A percentile compares a stretch with the other conserved stretches of the same genome.
These are phyloP conservation scores for Hypoxylon sp. DNA, from an alignment of 2,329 filamentous ascomycete genomes.

Conservation along the genomic window DNA sequence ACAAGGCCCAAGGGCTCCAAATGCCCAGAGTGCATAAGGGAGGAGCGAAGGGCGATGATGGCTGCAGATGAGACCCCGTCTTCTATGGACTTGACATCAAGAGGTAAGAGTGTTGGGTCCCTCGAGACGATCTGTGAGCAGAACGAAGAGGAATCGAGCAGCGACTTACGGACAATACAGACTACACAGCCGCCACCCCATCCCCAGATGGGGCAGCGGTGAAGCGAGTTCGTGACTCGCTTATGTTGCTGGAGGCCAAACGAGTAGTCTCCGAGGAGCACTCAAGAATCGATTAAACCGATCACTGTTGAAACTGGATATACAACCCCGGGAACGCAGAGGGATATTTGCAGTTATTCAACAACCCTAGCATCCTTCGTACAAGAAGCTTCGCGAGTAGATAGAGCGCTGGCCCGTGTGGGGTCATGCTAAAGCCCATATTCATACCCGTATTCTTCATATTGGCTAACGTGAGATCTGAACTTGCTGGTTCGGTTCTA, in stretches of 20 bases:
- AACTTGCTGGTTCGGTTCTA: background rate
- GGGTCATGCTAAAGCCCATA: background rate
- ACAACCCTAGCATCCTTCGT: background rate
- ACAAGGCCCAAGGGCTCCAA: slow-evolving; percentile 45
- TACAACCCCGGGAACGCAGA: background rate
- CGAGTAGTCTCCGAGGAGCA: slow-evolving; percentile 9
- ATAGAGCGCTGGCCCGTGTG: background rate
- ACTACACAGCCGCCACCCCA: slow-evolving; percentile 9
- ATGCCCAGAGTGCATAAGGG: slow-evolving; percentile 45
- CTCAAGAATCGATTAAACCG: background rate
- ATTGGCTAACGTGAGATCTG: background rate
- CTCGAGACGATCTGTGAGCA: slow-evolving; percentile 7
- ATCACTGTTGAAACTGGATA: background rate
- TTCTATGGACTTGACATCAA: background rate
- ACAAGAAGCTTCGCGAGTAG: background rate
- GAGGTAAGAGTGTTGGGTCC: slow-evolving; percentile 32
- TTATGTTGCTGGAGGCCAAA: slow-evolving; percentile 28
- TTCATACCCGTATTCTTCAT: background rate
- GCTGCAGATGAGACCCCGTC: background rate
- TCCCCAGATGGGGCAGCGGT: slow-evolving; percentile 23
- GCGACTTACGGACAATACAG: slow-evolving; percentile 22
- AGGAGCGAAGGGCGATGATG: slow-evolving; percentile 15
- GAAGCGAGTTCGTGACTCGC: slow-evolving; percentile 32
- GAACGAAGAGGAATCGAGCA: background rate
- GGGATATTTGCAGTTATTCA: background rate